Evolutionary conservation across 2,329 filamentous ascomycete species (phyloP).

Genomic region (Coniosporium tulheliwenetii): DNA sequence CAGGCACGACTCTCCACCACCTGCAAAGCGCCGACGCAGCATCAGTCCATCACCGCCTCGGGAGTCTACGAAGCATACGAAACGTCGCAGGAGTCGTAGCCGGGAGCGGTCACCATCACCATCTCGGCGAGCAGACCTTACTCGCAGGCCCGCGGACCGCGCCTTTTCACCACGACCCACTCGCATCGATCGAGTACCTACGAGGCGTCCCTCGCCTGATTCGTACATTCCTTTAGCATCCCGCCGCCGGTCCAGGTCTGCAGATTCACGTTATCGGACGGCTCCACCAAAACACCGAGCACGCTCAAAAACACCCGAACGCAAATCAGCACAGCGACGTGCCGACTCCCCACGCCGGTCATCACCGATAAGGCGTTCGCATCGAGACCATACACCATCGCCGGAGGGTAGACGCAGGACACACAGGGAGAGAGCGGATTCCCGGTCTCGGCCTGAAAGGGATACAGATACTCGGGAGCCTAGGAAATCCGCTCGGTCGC

Average conservation of each 20-base stretch:
- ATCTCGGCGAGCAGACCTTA: slow-evolving; percentile 15
- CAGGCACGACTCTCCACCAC: slow-evolving; percentile 19
- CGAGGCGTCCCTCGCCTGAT: slow-evolving; percentile 19
- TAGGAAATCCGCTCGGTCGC: slow-evolving; percentile 13
- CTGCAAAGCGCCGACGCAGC: slow-evolving; percentile 21
- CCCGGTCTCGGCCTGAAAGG: slow-evolving; percentile 9
- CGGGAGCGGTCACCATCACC: slow-evolving; percentile 17
- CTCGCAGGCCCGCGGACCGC: slow-evolving; percentile 13
- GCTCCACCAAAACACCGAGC: slow-evolving; percentile 15
- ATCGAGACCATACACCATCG: slow-evolving; percentile 11
- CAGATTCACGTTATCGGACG: slow-evolving; percentile 20
- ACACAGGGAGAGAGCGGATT: slow-evolving; percentile 8
- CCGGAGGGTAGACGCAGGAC: slow-evolving; percentile 6
- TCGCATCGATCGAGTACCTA: slow-evolving; percentile 14
- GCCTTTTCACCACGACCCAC: slow-evolving; percentile 15
- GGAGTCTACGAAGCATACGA: slow-evolving; percentile 16
- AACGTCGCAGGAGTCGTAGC: slow-evolving; percentile 19
- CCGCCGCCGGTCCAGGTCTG: slow-evolving; percentile 25
- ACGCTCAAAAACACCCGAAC: slow-evolving; percentile 16
- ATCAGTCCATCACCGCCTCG: slow-evolving; percentile 18
- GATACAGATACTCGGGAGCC: slow-evolving; percentile 10
- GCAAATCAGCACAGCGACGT: slow-evolving; percentile 11
- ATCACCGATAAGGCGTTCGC: slow-evolving; percentile 15
- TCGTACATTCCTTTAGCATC: slow-evolving; percentile 16
- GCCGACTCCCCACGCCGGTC: slow-evolving; percentile 12